A percentile compares a stretch with the other conserved stretches of the same genome.
Conservation (phyloP, 1,139 yeast species). For the Geotrichum fermentans region DNA sequence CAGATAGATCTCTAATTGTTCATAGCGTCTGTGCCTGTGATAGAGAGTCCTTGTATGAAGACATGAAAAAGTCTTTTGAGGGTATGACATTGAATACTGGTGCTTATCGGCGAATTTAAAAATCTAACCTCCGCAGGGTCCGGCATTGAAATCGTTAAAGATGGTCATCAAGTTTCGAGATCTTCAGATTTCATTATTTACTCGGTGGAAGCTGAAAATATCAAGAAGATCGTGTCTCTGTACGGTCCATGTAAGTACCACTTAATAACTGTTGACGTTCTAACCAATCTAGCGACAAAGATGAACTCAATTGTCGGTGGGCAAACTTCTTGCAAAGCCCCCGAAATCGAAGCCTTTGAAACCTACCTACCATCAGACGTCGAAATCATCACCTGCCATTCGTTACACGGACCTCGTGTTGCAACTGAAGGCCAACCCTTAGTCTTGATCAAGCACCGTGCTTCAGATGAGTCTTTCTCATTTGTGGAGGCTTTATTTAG, state of each 20-base stretch:
- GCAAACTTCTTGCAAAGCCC: constrained; percentile 90
- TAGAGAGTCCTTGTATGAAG: constrained; percentile 59
- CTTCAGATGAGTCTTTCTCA: constrained; percentile 49
- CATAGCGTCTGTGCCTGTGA: constrained; percentile 79
- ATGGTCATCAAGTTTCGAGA: constrained; percentile 83
- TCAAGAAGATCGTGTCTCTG: constrained; percentile 59
- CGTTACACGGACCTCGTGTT: constrained; percentile 91
- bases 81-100: too few relatives aligned
- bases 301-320: constrained; percentile 94
- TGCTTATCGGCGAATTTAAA: too few relatives aligned
- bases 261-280: background rate
- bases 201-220: constrained; percentile 76
- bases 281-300: constrained; percentile 51
- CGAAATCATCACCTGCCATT: constrained; percentile 80
- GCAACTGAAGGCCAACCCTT: constrained; percentile 88
- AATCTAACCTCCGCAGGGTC: too few relatives aligned
- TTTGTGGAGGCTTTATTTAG: constrained; percentile 63
- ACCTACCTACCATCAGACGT: constrained; percentile 66
- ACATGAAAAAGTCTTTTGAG: constrained; percentile 42
- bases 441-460: constrained; percentile 75
- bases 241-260: constrained; percentile 58
- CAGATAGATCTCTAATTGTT: background rate
- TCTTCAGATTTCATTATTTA: constrained; percentile 76
- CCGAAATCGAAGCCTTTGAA: constrained; percentile 86
- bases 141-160: constrained; percentile 51